Percentiles rank a stretch among this genome's conserved stretches.
Conservation (phyloP, 306 rosid genomes). For the Vicia sativa region DNA sequence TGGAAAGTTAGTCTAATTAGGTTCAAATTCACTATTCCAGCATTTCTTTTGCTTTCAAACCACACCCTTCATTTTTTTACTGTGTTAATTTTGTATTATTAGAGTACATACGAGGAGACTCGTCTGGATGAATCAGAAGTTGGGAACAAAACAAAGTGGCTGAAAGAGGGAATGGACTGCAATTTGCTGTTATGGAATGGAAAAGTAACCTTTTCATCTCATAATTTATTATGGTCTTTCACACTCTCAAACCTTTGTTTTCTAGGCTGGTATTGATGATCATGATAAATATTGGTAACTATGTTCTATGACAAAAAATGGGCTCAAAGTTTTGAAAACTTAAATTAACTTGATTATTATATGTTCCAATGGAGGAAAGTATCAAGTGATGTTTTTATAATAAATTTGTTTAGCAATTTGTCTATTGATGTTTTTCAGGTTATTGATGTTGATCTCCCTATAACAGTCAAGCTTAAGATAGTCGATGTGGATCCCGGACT, state of each 20-base stretch:
- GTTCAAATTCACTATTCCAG: constrained; percentile 29
- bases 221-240: constrained; percentile 22
- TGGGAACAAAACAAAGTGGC: constrained; percentile 79
- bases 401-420: too few species aligned
- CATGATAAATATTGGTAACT: background rate
- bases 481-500: constrained; percentile 84
- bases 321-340: constrained; percentile 16
- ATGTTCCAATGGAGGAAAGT: constrained; percentile 14
- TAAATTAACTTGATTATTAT: constrained; percentile 6
- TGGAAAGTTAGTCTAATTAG: constrained; percentile 31
- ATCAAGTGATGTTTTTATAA: too few species aligned
- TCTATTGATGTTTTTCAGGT: constrained; percentile 49
- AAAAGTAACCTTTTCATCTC: constrained; percentile 52
- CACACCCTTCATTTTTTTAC: constrained; percentile 23
- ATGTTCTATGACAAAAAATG: constrained; percentile 16
- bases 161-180: constrained; percentile 99
- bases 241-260: constrained; percentile 22
- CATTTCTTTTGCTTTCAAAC: constrained; percentile 32
- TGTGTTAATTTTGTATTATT: constrained; percentile 35
- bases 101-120: constrained; percentile 81
- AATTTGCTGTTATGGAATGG: constrained; percentile 87
- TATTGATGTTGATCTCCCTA: constrained; percentile 81
- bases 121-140: constrained; percentile 70
- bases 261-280: background rate
- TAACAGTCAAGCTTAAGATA: constrained; percentile 61